These are phyloP conservation scores for Rosa persica DNA, from an alignment of 306 rosid genomes.

Conservation along the genomic window DNA sequence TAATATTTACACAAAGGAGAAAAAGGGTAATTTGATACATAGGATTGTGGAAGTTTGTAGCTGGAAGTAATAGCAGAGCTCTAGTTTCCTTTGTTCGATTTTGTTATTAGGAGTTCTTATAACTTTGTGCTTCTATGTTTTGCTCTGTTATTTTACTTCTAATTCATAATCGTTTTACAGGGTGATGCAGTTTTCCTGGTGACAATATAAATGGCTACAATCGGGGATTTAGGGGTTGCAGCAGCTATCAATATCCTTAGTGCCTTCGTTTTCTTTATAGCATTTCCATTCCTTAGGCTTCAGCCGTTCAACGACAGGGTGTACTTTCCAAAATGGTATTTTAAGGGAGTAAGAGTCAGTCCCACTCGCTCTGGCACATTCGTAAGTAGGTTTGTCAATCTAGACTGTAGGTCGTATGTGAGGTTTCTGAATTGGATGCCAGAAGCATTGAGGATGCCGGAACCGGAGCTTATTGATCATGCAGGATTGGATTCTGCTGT, in stretches of 20 bases:
- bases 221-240: constrained; percentile 69
- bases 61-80: too few species aligned
- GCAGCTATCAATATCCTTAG: constrained; percentile 73
- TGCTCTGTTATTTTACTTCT: too few species aligned
- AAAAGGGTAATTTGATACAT: too few species aligned
- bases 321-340: constrained; percentile 94
- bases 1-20: too few species aligned
- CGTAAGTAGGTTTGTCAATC: constrained; percentile 72
- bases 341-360: constrained; percentile 73
- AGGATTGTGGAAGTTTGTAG: too few species aligned
- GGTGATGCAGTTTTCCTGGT: constrained; percentile 16
- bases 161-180: constrained; percentile 30
- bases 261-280: constrained; percentile 67
- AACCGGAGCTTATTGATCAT: constrained; percentile 92
- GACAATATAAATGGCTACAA: constrained; percentile 60
- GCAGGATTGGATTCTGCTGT: constrained; percentile 96
- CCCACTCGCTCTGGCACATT: constrained; percentile 70
- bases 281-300: constrained; percentile 84
- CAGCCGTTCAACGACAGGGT: constrained; percentile 94
- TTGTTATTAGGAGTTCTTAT: too few species aligned
- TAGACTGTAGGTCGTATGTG: constrained; percentile 75
- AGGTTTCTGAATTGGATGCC: constrained; percentile 93
- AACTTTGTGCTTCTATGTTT: too few species aligned
- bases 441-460: constrained; percentile 90
- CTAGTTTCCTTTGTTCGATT: too few species aligned